phyloP scores from a whole-genome alignment of 1,284 basidiomycete species.

The Tilletiopsis washingtonensis region DNA sequence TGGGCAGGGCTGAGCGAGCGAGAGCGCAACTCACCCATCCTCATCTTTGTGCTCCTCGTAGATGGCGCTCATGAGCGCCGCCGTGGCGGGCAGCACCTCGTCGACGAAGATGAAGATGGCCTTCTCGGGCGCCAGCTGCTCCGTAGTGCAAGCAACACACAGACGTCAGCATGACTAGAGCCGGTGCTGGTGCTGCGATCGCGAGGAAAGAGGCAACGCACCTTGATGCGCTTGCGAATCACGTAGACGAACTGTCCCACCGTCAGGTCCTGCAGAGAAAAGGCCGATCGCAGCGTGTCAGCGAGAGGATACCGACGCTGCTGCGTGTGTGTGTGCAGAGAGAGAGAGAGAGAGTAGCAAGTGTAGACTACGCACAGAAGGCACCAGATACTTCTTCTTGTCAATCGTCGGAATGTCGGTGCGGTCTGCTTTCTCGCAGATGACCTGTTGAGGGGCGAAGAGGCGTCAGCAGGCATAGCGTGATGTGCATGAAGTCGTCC shows the following conservation, averaged over 20 bases:
- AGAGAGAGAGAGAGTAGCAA: too few relatives aligned
- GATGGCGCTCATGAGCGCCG: slow-evolving; percentile 95
- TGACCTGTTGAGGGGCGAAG: slow-evolving; percentile 61
- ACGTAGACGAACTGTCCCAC: slow-evolving; percentile 95
- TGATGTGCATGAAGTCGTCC: background rate
- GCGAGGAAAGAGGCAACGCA: too few relatives aligned
- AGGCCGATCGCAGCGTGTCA: too few relatives aligned
- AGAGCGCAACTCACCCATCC: slow-evolving; percentile 33
- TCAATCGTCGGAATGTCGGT: slow-evolving; percentile 99
- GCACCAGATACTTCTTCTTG: slow-evolving; percentile 99
- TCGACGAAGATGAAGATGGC: slow-evolving; percentile 59
- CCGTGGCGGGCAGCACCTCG: slow-evolving; percentile 94
- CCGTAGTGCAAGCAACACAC: too few relatives aligned
- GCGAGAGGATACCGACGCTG: too few relatives aligned
- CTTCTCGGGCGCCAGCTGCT: slow-evolving; percentile 85
- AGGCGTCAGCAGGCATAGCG: background rate
- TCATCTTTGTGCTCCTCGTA: slow-evolving; percentile 81
- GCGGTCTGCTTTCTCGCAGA: slow-evolving; percentile 98
- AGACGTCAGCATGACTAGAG: background rate
- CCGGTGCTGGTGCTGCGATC: background rate
- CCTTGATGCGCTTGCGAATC: slow-evolving; percentile 98
- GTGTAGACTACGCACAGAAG: slow-evolving; percentile 53
- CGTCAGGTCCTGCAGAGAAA: slow-evolving; percentile 70
- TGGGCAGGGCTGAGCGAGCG: background rate
- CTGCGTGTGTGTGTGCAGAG: too few relatives aligned